A percentile compares a stretch with the other conserved stretches of the same genome.
These are phyloP conservation scores for Choiromyces venosus DNA, from an alignment of 495 filamentous ascomycete species.

Conservation along the genomic window DNA sequence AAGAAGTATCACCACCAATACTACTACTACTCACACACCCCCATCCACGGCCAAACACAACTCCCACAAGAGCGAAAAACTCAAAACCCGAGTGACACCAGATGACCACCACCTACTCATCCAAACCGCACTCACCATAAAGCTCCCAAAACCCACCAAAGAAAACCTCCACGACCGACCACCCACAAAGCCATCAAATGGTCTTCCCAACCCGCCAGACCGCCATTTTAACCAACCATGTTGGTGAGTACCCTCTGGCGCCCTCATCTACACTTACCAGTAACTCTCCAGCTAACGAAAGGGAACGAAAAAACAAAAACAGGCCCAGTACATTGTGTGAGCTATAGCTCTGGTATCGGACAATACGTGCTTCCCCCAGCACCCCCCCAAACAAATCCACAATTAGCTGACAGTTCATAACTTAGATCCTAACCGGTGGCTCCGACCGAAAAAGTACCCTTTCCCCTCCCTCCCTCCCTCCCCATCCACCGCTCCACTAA, in stretches of 20 bases:
- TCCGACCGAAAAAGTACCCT: constrained; percentile 76
- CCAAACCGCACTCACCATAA: not conserved
- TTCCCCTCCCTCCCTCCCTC: constrained; percentile 47
- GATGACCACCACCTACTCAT: not conserved
- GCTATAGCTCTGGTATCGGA: constrained; percentile 61
- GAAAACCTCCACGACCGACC: not conserved
- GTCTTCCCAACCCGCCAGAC: constrained; percentile 38
- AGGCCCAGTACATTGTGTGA: constrained; percentile 69
- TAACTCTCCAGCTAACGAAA: not conserved
- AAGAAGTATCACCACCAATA: no score
- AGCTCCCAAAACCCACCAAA: no score
- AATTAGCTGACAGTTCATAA: constrained; percentile 43
- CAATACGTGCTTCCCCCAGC: constrained; percentile 52
- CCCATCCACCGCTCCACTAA: constrained; percentile 43
- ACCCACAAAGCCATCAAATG: constrained; percentile 25
- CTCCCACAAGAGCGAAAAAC: not conserved
- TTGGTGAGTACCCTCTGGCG: constrained; percentile 17
- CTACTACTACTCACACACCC: not conserved
- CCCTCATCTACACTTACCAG: not conserved
- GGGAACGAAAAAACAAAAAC: no score
- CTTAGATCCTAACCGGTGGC: constrained; percentile 70
- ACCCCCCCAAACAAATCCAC: not conserved
- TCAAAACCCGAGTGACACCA: not conserved
- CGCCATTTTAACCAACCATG: constrained; percentile 30
- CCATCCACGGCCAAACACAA: not conserved